phyloP scores from a whole-genome alignment of 768 basidiomycete species.

The Russula lepida region DNA sequence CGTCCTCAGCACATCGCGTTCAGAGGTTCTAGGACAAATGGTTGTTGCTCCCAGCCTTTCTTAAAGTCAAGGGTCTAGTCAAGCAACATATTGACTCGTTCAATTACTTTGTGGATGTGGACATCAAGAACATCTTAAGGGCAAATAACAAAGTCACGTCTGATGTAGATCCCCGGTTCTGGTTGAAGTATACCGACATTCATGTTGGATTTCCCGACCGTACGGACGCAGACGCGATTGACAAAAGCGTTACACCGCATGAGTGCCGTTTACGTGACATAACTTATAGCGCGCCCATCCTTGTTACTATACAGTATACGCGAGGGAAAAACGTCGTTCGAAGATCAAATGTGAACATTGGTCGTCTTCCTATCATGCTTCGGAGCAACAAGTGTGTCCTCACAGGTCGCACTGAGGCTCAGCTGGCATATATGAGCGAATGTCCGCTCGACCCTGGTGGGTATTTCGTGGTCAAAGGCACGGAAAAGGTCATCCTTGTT shows the following conservation, averaged over 20 bases:
- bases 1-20: neutral
- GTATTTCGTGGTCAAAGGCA: constrained; percentile 98
- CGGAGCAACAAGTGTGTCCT: constrained; percentile 92
- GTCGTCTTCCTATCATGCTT: constrained; percentile 92
- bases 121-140: constrained; percentile 93
- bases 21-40: constrained; percentile 78
- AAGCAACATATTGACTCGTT: constrained; percentile 99
- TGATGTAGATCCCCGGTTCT: constrained; percentile 94
- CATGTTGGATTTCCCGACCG: constrained; percentile 87
- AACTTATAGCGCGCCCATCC: constrained; percentile 87
- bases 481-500: constrained; percentile 97
- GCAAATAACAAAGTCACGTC: constrained; percentile 92
- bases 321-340: constrained; percentile 84
- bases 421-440: constrained; percentile 91
- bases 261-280: constrained; percentile 95
- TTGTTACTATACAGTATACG: constrained; percentile 92
- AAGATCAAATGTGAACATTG: constrained; percentile 76
- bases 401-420: constrained; percentile 62
- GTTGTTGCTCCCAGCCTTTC: constrained; percentile 91
- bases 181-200: constrained; percentile 95
- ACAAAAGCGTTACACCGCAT: constrained; percentile 85
- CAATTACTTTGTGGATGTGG: constrained; percentile 97
- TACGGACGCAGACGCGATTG: constrained; percentile 70
- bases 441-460: constrained; percentile 99
- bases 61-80: constrained; percentile 96